phyloP scores from a whole-genome alignment of 106 monocot species.

The Apostasia ramifera region DNA sequence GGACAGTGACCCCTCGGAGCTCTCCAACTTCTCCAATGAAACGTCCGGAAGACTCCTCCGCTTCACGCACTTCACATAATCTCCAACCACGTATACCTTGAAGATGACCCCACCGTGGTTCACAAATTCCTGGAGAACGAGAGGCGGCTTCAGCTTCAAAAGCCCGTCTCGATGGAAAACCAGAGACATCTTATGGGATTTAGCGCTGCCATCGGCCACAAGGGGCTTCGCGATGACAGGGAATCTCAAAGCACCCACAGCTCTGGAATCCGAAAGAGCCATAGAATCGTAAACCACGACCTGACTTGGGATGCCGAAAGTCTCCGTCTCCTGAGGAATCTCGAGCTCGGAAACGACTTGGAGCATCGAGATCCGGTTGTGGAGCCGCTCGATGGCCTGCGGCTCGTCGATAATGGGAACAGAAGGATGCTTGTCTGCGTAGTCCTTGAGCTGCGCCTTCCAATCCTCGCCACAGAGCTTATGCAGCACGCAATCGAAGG shows the following conservation, averaged over 20 bases:
- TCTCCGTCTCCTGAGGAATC: constrained; percentile 21
- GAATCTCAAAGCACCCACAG: constrained; percentile 27
- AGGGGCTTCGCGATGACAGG: constrained; percentile 69
- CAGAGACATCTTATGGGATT: constrained; percentile 57
- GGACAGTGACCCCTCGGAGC: constrained; percentile 28
- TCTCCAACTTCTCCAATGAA: constrained; percentile 35
- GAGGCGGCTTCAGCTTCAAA: constrained; percentile 49
- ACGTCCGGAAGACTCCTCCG: constrained; percentile 62
- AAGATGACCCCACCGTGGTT: constrained; percentile 74
- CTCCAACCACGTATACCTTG: constrained; percentile 75
- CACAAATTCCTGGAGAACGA: constrained; percentile 71
- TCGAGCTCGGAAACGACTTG: constrained; percentile 48
- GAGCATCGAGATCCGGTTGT: constrained; percentile 68
- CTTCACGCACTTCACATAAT: constrained; percentile 59
- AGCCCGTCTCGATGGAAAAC: constrained; percentile 36
- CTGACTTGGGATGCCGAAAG: constrained; percentile 58
- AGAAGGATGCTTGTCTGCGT: constrained; percentile 20
- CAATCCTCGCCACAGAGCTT: constrained; percentile 42
- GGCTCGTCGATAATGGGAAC: constrained; percentile 48
- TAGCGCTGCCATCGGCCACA: constrained; percentile 56
- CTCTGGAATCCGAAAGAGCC: constrained; percentile 28
- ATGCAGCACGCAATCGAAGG: constrained; percentile 61
- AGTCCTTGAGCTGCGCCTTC: constrained; percentile 34
- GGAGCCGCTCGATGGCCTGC: constrained; percentile 47
- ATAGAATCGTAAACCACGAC: constrained; percentile 42